phyloP scores from a whole-genome alignment of 2,329 filamentous ascomycete genomes.

The Lojkania enalia region DNA sequence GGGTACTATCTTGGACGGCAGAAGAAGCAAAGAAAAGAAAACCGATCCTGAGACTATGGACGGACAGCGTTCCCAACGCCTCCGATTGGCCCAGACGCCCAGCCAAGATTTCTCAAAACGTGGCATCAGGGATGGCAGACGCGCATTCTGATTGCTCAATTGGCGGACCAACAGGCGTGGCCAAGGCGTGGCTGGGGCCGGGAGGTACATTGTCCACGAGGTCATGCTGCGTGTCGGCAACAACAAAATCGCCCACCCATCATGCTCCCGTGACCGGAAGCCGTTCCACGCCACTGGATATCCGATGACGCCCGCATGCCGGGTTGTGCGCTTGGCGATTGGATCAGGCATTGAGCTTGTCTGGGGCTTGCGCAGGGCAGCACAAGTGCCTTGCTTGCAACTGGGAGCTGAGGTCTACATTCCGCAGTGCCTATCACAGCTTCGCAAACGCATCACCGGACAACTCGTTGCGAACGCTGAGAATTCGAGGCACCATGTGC shows the following conservation, averaged over 20 bases:
- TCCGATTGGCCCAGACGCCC: constrained; percentile 5
- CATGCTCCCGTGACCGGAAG: constrained; percentile 12
- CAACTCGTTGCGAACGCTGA: no score
- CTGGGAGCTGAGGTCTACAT: no score
- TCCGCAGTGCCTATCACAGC: no score
- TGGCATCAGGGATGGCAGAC: constrained; percentile 1
- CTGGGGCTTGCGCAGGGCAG: constrained; percentile 2
- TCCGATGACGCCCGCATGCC: constrained; percentile 2
- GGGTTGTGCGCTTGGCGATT: constrained; percentile 4
- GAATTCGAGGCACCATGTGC: no score
- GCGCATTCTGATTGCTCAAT: neutral
- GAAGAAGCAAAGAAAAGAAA: constrained; percentile 8
- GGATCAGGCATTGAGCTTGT: neutral
- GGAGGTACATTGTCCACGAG: constrained; percentile 1
- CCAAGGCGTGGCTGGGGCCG: neutral
- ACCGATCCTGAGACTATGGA: neutral
- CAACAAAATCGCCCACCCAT: no score
- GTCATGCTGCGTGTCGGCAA: no score
- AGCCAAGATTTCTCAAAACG: constrained; percentile 1
- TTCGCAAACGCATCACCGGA: no score
- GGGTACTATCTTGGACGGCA: constrained; percentile 1
- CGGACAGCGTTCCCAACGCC: neutral
- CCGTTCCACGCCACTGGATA: constrained; percentile 5
- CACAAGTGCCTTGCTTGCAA: no score
- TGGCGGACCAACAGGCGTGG: neutral